Evolutionary conservation across 257 asterid species (phyloP).

Genomic region (Sherardia arvensis): DNA sequence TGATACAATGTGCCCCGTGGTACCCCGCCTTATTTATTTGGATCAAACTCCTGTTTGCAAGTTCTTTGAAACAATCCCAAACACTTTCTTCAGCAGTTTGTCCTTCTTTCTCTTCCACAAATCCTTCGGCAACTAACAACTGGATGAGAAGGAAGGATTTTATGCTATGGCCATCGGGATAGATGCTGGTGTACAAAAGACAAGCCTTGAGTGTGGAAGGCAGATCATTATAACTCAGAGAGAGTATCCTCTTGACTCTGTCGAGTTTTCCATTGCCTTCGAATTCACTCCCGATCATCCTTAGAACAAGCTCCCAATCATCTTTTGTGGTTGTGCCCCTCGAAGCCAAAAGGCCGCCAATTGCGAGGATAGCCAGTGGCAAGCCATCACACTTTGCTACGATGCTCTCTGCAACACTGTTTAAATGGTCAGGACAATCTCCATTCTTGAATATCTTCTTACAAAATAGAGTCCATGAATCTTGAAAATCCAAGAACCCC

Average conservation of each 20-base stretch:
- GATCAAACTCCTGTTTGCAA: constrained; percentile 19
- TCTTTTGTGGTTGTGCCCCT: neutral
- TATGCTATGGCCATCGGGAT: neutral
- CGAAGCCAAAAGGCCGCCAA: constrained; percentile 6
- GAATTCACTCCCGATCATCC: neutral
- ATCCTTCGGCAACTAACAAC: neutral
- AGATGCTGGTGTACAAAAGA: neutral
- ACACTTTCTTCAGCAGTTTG: neutral
- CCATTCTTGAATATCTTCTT: neutral
- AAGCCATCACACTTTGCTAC: constrained; percentile 2
- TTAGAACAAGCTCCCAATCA: neutral
- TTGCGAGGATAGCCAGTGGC: constrained; percentile 1
- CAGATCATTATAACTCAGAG: constrained; percentile 7
- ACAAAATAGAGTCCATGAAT: constrained; percentile 6
- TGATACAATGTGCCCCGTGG: neutral
- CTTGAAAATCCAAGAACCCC: neutral
- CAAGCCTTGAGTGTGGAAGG: neutral
- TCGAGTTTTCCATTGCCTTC: constrained; percentile 1
- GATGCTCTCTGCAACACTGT: neutral
- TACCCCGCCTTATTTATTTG: constrained; percentile 5
- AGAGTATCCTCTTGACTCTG: constrained; percentile 1
- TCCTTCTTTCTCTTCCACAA: neutral
- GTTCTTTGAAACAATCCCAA: constrained; percentile 13
- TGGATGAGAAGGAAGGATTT: neutral
- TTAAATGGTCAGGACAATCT: neutral